Evolutionary conservation across 1,284 basidiomycete species (phyloP).

Genomic region (Salmacisia buchloeana): DNA sequence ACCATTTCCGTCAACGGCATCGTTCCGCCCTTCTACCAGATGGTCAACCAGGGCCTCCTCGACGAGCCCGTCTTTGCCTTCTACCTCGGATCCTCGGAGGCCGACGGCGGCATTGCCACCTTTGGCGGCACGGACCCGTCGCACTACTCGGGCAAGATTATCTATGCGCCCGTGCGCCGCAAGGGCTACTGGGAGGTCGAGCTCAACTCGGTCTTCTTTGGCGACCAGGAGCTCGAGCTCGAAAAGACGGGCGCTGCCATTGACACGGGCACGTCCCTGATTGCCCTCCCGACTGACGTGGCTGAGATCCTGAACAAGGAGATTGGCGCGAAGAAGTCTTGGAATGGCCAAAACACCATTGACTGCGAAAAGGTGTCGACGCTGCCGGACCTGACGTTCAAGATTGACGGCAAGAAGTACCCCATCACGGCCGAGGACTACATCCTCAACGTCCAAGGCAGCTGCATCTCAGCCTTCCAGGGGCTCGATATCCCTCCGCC

Average conservation of each 20-base stretch:
- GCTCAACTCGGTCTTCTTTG: slow-evolving; percentile 52
- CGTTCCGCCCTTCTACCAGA: slow-evolving; percentile 88
- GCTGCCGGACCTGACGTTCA: slow-evolving; percentile 82
- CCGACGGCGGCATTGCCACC: slow-evolving; percentile 83
- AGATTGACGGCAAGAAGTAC: slow-evolving; percentile 57
- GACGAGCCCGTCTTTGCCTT: slow-evolving; percentile 88
- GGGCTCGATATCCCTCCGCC: slow-evolving; percentile 87
- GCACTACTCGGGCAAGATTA: slow-evolving; percentile 76
- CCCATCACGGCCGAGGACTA: slow-evolving; percentile 79
- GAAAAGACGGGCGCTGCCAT: slow-evolving; percentile 77
- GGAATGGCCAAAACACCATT: slow-evolving; percentile 55
- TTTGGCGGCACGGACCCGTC: slow-evolving; percentile 84
- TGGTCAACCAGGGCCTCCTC: slow-evolving; percentile 78
- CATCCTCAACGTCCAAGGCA: slow-evolving; percentile 77
- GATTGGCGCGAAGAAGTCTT: slow-evolving; percentile 52
- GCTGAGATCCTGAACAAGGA: slow-evolving; percentile 97
- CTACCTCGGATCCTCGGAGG: slow-evolving; percentile 79
- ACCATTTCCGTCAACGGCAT: slow-evolving; percentile 94
- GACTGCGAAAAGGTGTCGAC: slow-evolving; percentile 77
- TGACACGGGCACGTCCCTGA: slow-evolving; percentile 75
- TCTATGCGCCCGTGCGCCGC: slow-evolving; percentile 84
- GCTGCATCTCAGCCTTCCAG: slow-evolving; percentile 90
- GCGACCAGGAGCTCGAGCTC: slow-evolving; percentile 72
- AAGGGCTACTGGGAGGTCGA: slow-evolving; percentile 84
- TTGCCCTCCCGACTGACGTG: slow-evolving; percentile 84